Percentiles rank a stretch among this genome's conserved stretches.
Evolutionary conservation across 2,329 filamentous ascomycete species (phyloP).

Genomic region (Colletotrichum salicis): DNA sequence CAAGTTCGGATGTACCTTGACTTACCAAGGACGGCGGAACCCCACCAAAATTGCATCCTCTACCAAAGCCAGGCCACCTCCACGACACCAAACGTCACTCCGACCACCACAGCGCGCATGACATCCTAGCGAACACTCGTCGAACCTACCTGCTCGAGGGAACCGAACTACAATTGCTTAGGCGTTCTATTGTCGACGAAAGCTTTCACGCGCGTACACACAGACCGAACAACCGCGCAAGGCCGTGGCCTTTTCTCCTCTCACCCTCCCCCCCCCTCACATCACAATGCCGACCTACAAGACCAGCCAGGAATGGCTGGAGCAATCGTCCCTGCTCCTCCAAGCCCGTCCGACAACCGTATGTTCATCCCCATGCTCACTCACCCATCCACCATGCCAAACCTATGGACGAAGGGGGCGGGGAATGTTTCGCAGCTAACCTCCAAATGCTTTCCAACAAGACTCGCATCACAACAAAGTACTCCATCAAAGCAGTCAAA

Average conservation of each 20-base stretch:
- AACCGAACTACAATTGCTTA: background rate
- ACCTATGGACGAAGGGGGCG: background rate
- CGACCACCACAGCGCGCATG: slow-evolving; percentile 4
- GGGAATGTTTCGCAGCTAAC: background rate
- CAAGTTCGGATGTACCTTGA: background rate
- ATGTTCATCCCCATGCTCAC: slow-evolving; percentile 47
- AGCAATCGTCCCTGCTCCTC: slow-evolving; percentile 85
- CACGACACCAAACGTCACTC: slow-evolving; percentile 15
- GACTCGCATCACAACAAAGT: slow-evolving; percentile 93
- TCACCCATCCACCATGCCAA: background rate
- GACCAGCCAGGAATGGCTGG: slow-evolving; percentile 90
- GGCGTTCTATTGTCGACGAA: background rate
- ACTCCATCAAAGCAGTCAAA: slow-evolving; percentile 72
- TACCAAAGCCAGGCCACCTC: slow-evolving; percentile 11
- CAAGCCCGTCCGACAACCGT: slow-evolving; percentile 88
- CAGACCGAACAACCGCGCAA: background rate
- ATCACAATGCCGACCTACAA: slow-evolving; percentile 79
- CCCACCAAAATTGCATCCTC: slow-evolving; percentile 27
- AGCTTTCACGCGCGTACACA: background rate
- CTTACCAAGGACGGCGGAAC: slow-evolving; percentile 1
- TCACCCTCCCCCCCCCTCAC: background rate
- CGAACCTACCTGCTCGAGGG: background rate
- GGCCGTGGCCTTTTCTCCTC: background rate
- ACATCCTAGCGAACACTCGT: background rate
- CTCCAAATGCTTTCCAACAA: slow-evolving; percentile 48